Evolutionary conservation across 1,139 yeast genomes (phyloP), one percentile per base, ranked within the genome.

Genomic region (Blastobotrys aristatus): DNA sequence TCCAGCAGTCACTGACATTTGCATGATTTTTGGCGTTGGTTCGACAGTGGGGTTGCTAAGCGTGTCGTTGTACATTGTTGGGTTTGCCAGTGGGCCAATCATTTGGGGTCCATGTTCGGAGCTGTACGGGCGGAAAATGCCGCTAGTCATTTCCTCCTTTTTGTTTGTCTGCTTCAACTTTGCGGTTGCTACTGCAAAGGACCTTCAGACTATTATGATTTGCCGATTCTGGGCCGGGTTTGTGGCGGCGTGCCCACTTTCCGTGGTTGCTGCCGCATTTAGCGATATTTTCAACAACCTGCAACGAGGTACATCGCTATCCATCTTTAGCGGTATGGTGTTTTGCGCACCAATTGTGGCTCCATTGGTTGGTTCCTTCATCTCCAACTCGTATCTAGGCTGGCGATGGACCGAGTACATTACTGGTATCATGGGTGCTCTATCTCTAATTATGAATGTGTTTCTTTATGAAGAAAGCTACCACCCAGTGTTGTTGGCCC

Each of bases 61-160:
- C 43, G 74, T 84, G 10, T 78, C 95, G 0, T 69, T 86, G 22
- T 87, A 77, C 58, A 92, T 87, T 17, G 59, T 82, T 38, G 95
- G 95, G n/a, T 86, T 84, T 65, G 95, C 95, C 0, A 74, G 84
- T 0, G 95, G 95, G 14, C 95, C 95, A 3, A 70, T 85, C 34
- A 56, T 84, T 24, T 86, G 86, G 80, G 95, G 90, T 16, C 95
- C 95, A 3, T 61, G 84, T 43, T 80, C 89, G 7, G 95, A 84
- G 63, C 61, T 84, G 43, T 80, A 74, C 56, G 95, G 96, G 43
- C 75, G 95, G 63, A 76, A 75, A 58, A 64, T 71, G 2, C 79
- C 85, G 4, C 55, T 84, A 43, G 53, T 82, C 0, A 51, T 76
- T 1, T 76, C 88, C 2, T 62, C 75, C n/a, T 69, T 84, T 29